Evolutionary conservation across 2,329 filamentous ascomycete species (phyloP).

Genomic region (Mollisia scopiformis): DNA sequence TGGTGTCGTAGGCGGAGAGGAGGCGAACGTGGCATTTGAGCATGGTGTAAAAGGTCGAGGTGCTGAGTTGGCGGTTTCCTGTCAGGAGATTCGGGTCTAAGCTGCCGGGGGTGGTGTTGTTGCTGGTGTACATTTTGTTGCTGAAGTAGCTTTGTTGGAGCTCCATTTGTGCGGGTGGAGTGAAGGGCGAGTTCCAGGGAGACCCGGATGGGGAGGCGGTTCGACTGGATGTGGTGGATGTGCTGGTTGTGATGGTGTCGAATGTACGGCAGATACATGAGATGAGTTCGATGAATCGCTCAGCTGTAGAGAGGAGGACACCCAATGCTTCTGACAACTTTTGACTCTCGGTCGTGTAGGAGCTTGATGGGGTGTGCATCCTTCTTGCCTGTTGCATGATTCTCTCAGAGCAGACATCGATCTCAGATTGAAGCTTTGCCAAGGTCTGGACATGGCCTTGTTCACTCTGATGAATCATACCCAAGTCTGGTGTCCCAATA

Average conservation of each 20-base stretch:
- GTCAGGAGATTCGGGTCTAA: constrained; percentile 8
- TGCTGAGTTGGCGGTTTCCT: constrained; percentile 4
- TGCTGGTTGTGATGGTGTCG: constrained; percentile 9
- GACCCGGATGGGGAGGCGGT: constrained; percentile 2
- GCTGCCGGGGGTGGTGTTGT: too few species aligned
- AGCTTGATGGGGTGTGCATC: constrained; percentile 9
- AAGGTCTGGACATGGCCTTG: constrained; percentile 11
- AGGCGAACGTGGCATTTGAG: constrained; percentile 15
- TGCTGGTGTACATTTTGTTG: too few species aligned
- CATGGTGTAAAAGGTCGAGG: constrained; percentile 16
- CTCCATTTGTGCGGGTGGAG: constrained; percentile 1
- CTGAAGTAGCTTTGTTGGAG: constrained; percentile 9
- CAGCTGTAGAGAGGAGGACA: constrained; percentile 12
- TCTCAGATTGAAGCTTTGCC: constrained; percentile 12
- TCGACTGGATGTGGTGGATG: constrained; percentile 8
- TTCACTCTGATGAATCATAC: not conserved
- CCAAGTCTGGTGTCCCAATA: constrained; percentile 3
- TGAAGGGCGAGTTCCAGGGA: constrained; percentile 7
- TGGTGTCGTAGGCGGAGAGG: constrained; percentile 15
- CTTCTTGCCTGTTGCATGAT: constrained; percentile 15
- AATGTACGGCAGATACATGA: constrained; percentile 13
- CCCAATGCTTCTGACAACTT: constrained; percentile 14
- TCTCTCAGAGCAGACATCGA: constrained; percentile 13
- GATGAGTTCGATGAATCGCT: constrained; percentile 15
- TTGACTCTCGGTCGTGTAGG: constrained; percentile 11